Evolutionary conservation across 768 basidiomycete species (phyloP), one percentile per base, ranked within the genome.

Genomic region (Amanita phalloides): DNA sequence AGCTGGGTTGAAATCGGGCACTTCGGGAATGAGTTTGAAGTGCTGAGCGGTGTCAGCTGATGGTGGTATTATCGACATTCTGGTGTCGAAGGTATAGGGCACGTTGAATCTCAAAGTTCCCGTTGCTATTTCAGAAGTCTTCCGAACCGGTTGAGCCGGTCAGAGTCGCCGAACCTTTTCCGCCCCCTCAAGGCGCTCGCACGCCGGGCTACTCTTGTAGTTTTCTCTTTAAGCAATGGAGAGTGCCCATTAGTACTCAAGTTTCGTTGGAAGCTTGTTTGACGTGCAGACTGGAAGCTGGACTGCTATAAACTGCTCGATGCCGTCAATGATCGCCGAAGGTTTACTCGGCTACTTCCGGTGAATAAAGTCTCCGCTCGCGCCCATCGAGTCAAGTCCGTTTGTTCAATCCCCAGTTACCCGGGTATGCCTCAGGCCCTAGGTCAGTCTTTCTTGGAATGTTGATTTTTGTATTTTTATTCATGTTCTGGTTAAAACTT

Each of bases 401-500:
- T 42, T 10, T 8, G 11, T 23, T 21, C 42, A 20, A 44, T 6
- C 7, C 26, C 30, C 13, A 45, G 44, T 4, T 32, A 45, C 26
- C 30, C 13, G 30, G 44, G 11, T 32, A 45, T 45, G 44, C 44
- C 44, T 11, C 23, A 45, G 23, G n/a, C 10, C 9, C 44, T 45
- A 14, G 44, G 44, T 45, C 4, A 20, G 23, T 45, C 6, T 0
- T 14, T 45, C 6, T 0, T 14, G 14, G 3, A 44, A 32, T n/a
- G 7, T 4, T 13, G 4, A 14, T 4, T 7, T 28, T 26, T 13
- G 1, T 25, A 36, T 32, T 17, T 8, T 21, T 17, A n/a, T 8
- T 36, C 6, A 36, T 35, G 4, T 36, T 21, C 13, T 36, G 3
- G 17, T 33, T 51, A 3, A 32, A 32, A 95, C 92, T 86, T 51